Conservation (phyloP, 106 monocot species). For the Allium sativum region DNA sequence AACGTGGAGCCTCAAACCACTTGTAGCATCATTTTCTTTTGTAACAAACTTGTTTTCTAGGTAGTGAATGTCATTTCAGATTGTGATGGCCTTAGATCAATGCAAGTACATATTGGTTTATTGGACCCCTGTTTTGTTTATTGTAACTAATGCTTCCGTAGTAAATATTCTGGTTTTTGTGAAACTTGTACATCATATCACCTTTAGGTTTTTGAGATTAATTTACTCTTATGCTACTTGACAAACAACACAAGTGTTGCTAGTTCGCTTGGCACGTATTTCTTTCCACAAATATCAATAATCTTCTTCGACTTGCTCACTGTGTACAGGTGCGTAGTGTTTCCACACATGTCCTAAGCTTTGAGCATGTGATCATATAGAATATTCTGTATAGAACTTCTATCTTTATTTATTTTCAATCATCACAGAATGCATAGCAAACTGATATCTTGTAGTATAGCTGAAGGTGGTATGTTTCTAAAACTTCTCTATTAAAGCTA, state of each 20-base stretch:
- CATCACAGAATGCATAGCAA: slow-evolving; percentile 96
- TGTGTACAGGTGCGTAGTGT: slow-evolving; percentile 59
- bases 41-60: too few relatives aligned
- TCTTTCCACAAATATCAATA: slow-evolving; percentile 82
- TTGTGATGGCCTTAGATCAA: too few relatives aligned
- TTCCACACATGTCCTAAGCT: neutral
- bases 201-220: too few relatives aligned
- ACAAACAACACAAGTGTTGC: slow-evolving; percentile 98
- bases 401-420: neutral
- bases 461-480: slow-evolving; percentile 95
- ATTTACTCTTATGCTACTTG: neutral
- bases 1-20: too few relatives aligned
- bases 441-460: slow-evolving; percentile 84
- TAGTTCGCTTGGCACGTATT: slow-evolving; percentile 71
- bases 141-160: neutral
- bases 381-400: neutral
- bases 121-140: too few relatives aligned
- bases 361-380: neutral
- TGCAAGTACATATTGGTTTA: too few relatives aligned
- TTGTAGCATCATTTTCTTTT: too few relatives aligned
- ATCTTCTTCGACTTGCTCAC: slow-evolving; percentile 98
- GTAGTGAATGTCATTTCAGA: too few relatives aligned
- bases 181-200: too few relatives aligned
- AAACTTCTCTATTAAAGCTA: too few relatives aligned
- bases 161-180: neutral